These are phyloP conservation scores for Fusarium heterosporum DNA, from an alignment of 2,329 filamentous ascomycete genomes.

Conservation along the genomic window DNA sequence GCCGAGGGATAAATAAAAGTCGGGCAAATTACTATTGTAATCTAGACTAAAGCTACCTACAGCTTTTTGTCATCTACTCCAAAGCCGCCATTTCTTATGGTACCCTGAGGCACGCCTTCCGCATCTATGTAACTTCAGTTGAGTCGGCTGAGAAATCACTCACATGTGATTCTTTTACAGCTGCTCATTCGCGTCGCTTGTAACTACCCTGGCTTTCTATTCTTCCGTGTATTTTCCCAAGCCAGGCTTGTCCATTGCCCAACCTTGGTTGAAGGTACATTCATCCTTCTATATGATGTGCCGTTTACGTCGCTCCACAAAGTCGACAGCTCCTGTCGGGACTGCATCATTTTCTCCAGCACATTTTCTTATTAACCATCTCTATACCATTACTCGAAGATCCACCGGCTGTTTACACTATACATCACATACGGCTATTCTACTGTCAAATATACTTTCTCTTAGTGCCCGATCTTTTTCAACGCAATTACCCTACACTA, in stretches of 20 bases:
- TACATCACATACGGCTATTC: not conserved
- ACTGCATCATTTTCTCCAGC: not conserved
- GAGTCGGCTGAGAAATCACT: constrained; percentile 6
- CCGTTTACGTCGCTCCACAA: constrained; percentile 29
- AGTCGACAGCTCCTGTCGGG: constrained; percentile 5
- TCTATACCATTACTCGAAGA: not conserved
- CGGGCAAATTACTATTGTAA: too few species aligned
- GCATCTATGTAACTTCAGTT: constrained; percentile 13
- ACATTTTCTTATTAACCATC: not conserved
- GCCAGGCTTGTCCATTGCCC: constrained; percentile 8
- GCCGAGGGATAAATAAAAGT: too few species aligned
- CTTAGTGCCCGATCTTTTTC: not conserved
- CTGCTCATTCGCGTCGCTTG: constrained; percentile 21
- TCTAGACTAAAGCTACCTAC: too few species aligned
- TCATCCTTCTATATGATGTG: constrained; percentile 26
- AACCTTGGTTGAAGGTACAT: constrained; percentile 2
- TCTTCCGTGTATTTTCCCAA: constrained; percentile 23
- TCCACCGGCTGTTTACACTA: not conserved
- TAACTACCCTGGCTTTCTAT: constrained; percentile 16
- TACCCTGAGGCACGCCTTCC: constrained; percentile 3
- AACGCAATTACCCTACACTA: constrained; percentile 34
- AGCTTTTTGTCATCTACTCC: too few species aligned
- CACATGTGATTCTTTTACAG: constrained; percentile 8
- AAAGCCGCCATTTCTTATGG: too few species aligned
- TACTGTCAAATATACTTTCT: not conserved